Conservation (phyloP, 2,329 filamentous ascomycete genomes). For the Elsinoe perseae region DNA sequence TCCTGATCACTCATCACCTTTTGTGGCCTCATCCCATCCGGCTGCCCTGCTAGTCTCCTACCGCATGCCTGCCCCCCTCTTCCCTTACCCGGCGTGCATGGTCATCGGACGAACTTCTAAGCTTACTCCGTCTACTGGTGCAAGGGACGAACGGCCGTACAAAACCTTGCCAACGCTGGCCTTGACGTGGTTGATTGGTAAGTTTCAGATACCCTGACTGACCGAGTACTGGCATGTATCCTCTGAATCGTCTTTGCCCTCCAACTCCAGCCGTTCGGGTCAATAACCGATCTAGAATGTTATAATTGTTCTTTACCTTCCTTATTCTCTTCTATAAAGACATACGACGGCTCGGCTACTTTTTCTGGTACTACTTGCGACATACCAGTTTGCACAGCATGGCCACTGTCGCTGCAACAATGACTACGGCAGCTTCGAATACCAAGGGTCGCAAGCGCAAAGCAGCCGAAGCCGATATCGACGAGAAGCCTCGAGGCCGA, state of each 20-base stretch:
- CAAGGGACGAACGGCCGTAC: not conserved
- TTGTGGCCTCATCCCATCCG: no score
- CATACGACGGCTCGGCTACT: not conserved
- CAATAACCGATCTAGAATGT: slow-evolving; percentile 11
- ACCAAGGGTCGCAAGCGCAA: slow-evolving; percentile 14
- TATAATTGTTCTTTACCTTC: slow-evolving; percentile 1
- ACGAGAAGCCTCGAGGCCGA: slow-evolving; percentile 55
- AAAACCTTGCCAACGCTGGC: not conserved
- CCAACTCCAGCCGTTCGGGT: slow-evolving; percentile 1
- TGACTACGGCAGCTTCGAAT: slow-evolving; percentile 7
- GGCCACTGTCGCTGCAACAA: slow-evolving; percentile 11
- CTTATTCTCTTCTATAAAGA: not conserved
- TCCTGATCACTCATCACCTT: slow-evolving; percentile 10
- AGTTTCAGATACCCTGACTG: slow-evolving; percentile 3
- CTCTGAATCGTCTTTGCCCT: slow-evolving; percentile 1
- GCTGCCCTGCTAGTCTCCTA: no score
- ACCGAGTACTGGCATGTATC: slow-evolving; percentile 8
- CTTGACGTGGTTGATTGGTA: slow-evolving; percentile 1
- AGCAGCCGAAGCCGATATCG: slow-evolving; percentile 23
- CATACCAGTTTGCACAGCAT: not conserved
- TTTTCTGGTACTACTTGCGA: not conserved
- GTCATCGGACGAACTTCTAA: not conserved
- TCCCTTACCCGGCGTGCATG: not conserved
- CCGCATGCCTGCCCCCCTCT: not conserved
- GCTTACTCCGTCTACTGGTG: not conserved